Base-by-base conservation (phyloP, 2,329 filamentous ascomycete genomes). In the Phyllosticta citrichinensis region DNA sequence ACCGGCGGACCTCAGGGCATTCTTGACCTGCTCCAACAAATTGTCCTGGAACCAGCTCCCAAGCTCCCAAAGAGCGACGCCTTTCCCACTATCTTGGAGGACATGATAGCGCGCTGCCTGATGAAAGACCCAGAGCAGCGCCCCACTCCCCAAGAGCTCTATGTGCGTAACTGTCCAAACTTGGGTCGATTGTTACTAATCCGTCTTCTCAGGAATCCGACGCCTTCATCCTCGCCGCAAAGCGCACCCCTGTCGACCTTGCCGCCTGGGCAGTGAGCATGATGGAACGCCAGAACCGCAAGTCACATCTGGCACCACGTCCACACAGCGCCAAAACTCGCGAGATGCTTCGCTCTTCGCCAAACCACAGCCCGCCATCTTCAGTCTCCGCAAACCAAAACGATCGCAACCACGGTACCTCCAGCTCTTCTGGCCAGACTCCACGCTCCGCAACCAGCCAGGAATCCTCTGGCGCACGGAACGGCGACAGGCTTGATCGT, bases 31-130 rank as follows among this genome's bases (percentile, higher is more conserved):
- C 79, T 99, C 55, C 94, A 99, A 75, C 92, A 96, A 73, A 99
- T 99, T 73, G 94, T 99, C 24, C 88, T 97, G 71, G 94, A 99
- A 74, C 91, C 92, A 3, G 91, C 94, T 3, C 94, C 94, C 1
- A 92, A 85, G 72, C 82, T 99, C 57, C 94, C 94, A 52, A 96
- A 97, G 83, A 97, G 92, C 70, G 94, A 97, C 71, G 94, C 94
- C 2, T 99, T 99, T 80, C 94, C 94, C 0, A 84, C 86, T 27
- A 97, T 97, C 65, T 77, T 99, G 55, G 93, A 97, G 68, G 91
- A 97, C 66, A 96, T 97, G 85, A 93, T 97, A 62, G 91, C 94
- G 66, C 96, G 95, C 74, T 99, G 94, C 76, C 78, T 99, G 66
- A 86, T 87, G 74, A 99, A 99, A 78, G 86, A 89, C 64, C 89